Conservation (phyloP, 208 protist genomes). For the Phytomonas francai region DNA sequence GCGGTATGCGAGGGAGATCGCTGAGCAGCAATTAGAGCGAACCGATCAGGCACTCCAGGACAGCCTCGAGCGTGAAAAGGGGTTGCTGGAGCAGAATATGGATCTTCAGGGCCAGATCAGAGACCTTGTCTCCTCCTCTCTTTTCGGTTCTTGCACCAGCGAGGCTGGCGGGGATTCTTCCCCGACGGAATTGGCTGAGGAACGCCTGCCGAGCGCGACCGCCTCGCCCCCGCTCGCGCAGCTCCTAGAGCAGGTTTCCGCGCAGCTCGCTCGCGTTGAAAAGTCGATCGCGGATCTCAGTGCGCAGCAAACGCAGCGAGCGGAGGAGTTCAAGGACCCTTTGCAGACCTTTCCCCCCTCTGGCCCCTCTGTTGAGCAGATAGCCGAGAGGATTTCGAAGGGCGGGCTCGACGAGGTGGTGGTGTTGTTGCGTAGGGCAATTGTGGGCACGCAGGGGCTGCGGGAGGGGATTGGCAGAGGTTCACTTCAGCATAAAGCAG, state of each 20-base stretch:
- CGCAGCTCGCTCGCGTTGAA: neutral
- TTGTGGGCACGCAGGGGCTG: slow-evolving; percentile 11
- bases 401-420: slow-evolving; percentile 14
- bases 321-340: neutral
- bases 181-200: neutral
- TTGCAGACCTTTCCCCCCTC: no score
- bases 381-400: neutral
- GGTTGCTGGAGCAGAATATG: slow-evolving; percentile 29
- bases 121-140: slow-evolving; percentile 5
- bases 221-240: neutral
- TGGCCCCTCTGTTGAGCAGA: neutral
- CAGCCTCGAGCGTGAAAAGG: slow-evolving; percentile 29
- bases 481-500: neutral
- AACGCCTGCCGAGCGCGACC: no score
- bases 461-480: neutral
- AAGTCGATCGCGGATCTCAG: neutral
- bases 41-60: slow-evolving; percentile 21
- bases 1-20: neutral
- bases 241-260: neutral
- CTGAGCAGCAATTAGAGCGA: neutral
- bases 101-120: slow-evolving; percentile 34
- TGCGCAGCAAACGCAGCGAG: neutral
- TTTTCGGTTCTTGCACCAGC: neutral
- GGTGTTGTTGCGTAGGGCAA: slow-evolving; percentile 17
- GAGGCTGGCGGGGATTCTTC: neutral